Evolutionary conservation across 1,284 basidiomycete genomes (phyloP), one percentile per base, ranked within the genome.

Genomic region (Porodaedalea pini): DNA sequence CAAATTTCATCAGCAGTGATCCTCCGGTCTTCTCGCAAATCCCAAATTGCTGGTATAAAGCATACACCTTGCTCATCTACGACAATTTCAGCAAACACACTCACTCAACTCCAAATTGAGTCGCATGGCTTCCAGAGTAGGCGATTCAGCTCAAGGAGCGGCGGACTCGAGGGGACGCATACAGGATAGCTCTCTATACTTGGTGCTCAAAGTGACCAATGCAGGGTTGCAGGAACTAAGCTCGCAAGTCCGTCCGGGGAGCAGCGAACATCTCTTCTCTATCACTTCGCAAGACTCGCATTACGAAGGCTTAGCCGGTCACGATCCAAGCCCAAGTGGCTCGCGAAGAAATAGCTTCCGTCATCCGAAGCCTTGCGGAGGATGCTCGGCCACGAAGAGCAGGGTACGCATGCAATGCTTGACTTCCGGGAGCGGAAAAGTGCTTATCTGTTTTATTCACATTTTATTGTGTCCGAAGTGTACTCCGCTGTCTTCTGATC

Each of bases 321-420:
- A 23, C 31, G 6, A 29, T 17, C 11, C 8, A 2, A 36, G 7
- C 32, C 44, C 25, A 3, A 15, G n/a, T 21, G 31, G 29, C 25
- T 23, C 32, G 21, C 31, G 43, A 13, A n/a, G 47, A 31, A 56
- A 49, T 10, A 40, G 13, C 6, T 11, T 36, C 43, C 54, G 54
- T n/a, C 44, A 36, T 10, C 17, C 23, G 19, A 57, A 36, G 19
- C 56, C 56, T n/a, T 57, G 56, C 29, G 56, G 56, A 23, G 50
- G 31, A n/a, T 57, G 56, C 48, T 57, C 56, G 11, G 27, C 39
- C 15, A 34, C 27, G 29, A 57, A 57, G 43, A 17, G 25, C 48
- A 57, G 25, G 49, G 56, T 51, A 31, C 4, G 34, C 15, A 21
- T 23, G 2, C 5, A 13, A 5, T 34, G 13, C 3, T 45, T 21